Base-by-base conservation (phyloP, 768 basidiomycete genomes). In the Leccinum longicurvipes region DNA sequence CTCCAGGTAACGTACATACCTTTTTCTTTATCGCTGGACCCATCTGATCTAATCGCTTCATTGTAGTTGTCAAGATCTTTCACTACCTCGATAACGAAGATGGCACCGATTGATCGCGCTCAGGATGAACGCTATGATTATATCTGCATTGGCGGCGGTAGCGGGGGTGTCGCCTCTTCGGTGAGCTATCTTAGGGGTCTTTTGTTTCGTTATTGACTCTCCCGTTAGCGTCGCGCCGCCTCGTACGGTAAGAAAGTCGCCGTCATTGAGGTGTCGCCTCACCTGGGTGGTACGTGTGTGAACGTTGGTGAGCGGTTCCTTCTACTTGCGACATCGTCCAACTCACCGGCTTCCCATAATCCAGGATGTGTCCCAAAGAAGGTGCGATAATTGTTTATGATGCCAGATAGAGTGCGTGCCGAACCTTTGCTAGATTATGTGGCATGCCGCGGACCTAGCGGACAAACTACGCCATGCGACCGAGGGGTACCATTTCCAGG, bases 301-400 rank as follows among this genome's bases (percentile, higher is more conserved):
- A 98, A 98, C 72, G 96, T 99, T 57, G 96, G 93, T 90, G 63
- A 61, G 90, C 78, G 32, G 27, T 42, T 10, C 24, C 4, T 29
- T 6, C 39, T 39, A 11, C 34, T 48, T 51, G 46, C 29, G 17
- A 31, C 41, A 12, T 39, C 15, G 17, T 34, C 19, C 29, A 54
- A 47, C 56, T 60, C n/a, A 64, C 14, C n/a, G 7, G 11, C 54
- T 28, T 8, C n/a, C 31, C 41, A 52, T 50, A 45, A 62, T 56
- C 7, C 60, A 91, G 93, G 93, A 65, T 98, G 96, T 75, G 93
- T 99, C 6, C 97, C 97, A 15, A 99, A 99, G 77, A 99, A 97
- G 79, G 93, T 85, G 49, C 63, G 19, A 48, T 45, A 9, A 31
- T 12, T 4, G 15, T 47, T 21, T 4, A 44, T 24, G 34, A 56